phyloP scores from a whole-genome alignment of 768 basidiomycete genomes.

The Vararia minispora region DNA sequence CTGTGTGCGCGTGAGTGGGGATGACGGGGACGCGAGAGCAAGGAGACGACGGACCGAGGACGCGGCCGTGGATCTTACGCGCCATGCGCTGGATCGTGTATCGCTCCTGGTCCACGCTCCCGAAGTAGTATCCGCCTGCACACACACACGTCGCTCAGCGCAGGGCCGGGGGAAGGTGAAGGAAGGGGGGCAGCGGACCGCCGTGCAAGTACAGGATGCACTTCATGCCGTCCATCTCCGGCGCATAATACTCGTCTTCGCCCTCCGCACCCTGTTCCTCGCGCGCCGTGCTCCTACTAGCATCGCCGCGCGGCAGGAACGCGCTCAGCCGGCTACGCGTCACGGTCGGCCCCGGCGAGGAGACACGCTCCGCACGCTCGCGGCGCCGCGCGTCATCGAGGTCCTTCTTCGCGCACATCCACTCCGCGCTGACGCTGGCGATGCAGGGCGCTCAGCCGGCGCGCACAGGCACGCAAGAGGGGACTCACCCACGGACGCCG shows the following conservation, averaged over 20 bases:
- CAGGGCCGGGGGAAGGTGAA: no score
- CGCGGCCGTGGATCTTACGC: conserved; percentile 86
- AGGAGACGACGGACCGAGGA: conserved; percentile 44
- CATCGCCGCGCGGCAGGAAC: neutral
- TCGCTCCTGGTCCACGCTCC: conserved; percentile 68
- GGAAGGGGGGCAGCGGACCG: conserved; percentile 36
- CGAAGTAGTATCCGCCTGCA: conserved; percentile 75
- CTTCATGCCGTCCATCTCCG: conserved; percentile 73
- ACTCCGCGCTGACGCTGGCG: conserved; percentile 70
- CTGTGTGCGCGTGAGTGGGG: conserved; percentile 23
- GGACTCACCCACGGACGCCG: conserved; percentile 59
- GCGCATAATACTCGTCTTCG: conserved; percentile 29
- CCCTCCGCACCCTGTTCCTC: conserved; percentile 11
- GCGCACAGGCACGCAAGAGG: conserved; percentile 3
- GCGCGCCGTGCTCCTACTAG: neutral
- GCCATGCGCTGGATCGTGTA: conserved; percentile 77
- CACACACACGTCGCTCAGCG: neutral
- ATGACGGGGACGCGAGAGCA: conserved; percentile 1
- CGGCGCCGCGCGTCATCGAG: conserved; percentile 58
- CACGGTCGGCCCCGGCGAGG: neutral
- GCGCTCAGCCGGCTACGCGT: no score
- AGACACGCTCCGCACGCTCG: conserved; percentile 27
- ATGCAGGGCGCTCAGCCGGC: conserved; percentile 4
- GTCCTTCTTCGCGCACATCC: conserved; percentile 81
- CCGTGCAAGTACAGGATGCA: conserved; percentile 80